A percentile compares a stretch with the other conserved stretches of the same genome.
Conservation (phyloP, 2,329 filamentous ascomycete species). For the Cryphonectria japonica region DNA sequence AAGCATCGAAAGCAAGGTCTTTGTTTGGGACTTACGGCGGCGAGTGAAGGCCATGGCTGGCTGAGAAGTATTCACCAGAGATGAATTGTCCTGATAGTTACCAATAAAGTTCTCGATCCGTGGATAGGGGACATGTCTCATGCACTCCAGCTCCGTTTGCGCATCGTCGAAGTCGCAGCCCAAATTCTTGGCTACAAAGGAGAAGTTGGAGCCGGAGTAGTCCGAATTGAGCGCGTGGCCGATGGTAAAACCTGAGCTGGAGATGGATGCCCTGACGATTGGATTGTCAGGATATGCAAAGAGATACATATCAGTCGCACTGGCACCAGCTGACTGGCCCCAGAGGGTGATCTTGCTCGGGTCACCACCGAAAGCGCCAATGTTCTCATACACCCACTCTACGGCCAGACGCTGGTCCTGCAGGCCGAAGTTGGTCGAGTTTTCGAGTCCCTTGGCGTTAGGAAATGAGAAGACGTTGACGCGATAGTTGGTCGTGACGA, state of each 20-base stretch:
- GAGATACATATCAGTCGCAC: slow-evolving; percentile 33
- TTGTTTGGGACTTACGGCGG: slow-evolving; percentile 31
- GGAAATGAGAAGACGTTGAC: slow-evolving; percentile 36
- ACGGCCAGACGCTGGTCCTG: slow-evolving; percentile 33
- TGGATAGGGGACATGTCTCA: slow-evolving; percentile 35
- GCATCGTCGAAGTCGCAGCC: slow-evolving; percentile 35
- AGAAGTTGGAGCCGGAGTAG: slow-evolving; percentile 35
- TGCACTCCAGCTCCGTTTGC: slow-evolving; percentile 36
- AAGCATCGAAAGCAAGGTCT: not conserved
- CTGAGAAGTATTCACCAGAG: slow-evolving; percentile 14
- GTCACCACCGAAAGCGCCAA: slow-evolving; percentile 46
- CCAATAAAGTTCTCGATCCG: slow-evolving; percentile 37
- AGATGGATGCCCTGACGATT: slow-evolving; percentile 28
- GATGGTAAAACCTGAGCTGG: slow-evolving; percentile 30
- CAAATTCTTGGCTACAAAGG: slow-evolving; percentile 37
- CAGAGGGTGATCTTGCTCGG: slow-evolving; percentile 41
- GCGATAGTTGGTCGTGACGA: slow-evolving; percentile 42
- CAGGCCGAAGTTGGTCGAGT: slow-evolving; percentile 26
- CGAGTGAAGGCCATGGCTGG: slow-evolving; percentile 16
- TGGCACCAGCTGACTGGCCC: slow-evolving; percentile 36
- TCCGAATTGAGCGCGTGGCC: slow-evolving; percentile 24
- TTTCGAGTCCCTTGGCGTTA: slow-evolving; percentile 34
- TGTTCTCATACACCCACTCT: slow-evolving; percentile 45
- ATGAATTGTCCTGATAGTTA: slow-evolving; percentile 32
- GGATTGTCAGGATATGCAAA: slow-evolving; percentile 36